These are phyloP conservation scores for Fusarium sp. DNA, from an alignment of 2,329 filamentous ascomycete species.

Conservation along the genomic window DNA sequence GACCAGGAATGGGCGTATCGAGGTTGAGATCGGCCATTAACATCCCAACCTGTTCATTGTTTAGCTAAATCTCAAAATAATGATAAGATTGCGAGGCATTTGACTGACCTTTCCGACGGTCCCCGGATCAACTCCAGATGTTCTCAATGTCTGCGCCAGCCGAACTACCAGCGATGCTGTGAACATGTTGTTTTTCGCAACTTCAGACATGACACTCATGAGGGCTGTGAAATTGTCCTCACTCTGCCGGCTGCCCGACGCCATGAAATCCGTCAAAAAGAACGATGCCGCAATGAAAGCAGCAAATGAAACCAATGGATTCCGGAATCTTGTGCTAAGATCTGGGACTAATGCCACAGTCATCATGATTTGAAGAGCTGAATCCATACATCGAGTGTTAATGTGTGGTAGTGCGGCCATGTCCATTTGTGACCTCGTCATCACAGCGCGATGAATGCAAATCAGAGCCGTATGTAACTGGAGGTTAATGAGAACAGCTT, in stretches of 20 bases:
- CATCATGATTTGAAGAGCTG: conserved; percentile 38
- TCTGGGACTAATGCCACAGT: conserved; percentile 34
- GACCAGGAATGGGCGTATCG: conserved; percentile 21
- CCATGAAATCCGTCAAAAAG: conserved; percentile 25
- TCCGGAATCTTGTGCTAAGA: conserved; percentile 24
- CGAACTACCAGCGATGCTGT: conserved; percentile 68
- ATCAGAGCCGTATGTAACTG: conserved; percentile 37
- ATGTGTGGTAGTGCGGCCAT: conserved; percentile 22
- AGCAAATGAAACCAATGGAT: conserved; percentile 28
- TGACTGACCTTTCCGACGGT: conserved; percentile 28
- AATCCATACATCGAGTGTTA: conserved; percentile 18
- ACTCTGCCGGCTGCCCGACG: conserved; percentile 6
- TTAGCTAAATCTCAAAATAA: background rate
- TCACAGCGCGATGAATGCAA: conserved; percentile 23
- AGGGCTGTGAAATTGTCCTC: conserved; percentile 77
- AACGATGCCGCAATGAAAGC: conserved; percentile 35
- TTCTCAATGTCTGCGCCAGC: conserved; percentile 76
- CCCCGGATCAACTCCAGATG: conserved; percentile 22
- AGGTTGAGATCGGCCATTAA: conserved; percentile 25
- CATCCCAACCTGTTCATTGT: background rate
- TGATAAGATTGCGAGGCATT: background rate
- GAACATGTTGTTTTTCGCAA: conserved; percentile 59
- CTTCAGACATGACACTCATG: conserved; percentile 61
- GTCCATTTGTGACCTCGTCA: conserved; percentile 28
- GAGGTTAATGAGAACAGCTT: conserved; percentile 37